A percentile compares a stretch with the other conserved stretches of the same genome.
Conservation (phyloP, 805 yeast species). For the Candida patagonica region DNA sequence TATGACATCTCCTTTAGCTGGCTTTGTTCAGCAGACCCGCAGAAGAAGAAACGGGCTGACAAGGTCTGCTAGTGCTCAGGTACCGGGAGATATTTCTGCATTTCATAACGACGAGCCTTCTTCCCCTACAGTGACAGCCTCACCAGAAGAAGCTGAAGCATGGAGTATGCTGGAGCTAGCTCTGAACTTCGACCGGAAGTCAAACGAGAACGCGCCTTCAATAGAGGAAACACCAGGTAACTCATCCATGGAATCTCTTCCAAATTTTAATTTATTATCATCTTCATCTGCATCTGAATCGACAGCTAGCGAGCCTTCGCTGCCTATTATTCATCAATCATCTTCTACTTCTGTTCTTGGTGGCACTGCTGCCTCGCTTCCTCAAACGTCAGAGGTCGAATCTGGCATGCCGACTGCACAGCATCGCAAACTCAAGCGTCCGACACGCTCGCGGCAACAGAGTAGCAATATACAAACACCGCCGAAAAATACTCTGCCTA, state of each 20-base stretch:
- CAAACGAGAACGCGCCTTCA: not conserved
- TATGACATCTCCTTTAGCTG: not conserved
- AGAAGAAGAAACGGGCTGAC: not conserved
- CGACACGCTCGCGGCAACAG: not conserved
- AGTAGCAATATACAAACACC: not conserved
- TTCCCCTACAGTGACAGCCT: not conserved
- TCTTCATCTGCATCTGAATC: no score
- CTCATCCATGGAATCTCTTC: no score
- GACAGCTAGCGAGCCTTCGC: no score
- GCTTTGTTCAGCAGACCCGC: no score
- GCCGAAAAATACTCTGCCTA: not conserved
- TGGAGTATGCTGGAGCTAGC: constrained; percentile 27
- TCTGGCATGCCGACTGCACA: no score
- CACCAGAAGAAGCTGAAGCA: constrained; percentile 21
- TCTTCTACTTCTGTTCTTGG: not conserved
- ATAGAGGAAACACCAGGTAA: no score
- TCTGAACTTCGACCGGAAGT: constrained; percentile 5
- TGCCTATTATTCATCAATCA: not conserved
- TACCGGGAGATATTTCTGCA: not conserved
- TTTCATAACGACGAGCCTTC: not conserved
- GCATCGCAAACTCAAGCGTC: not conserved
- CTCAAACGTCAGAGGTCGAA: no score
- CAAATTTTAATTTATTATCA: no score
- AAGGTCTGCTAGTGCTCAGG: not conserved
- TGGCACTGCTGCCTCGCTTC: not conserved